Base-by-base conservation (phyloP, 176 grass and related monocot genomes). In the Secale cereale region DNA sequence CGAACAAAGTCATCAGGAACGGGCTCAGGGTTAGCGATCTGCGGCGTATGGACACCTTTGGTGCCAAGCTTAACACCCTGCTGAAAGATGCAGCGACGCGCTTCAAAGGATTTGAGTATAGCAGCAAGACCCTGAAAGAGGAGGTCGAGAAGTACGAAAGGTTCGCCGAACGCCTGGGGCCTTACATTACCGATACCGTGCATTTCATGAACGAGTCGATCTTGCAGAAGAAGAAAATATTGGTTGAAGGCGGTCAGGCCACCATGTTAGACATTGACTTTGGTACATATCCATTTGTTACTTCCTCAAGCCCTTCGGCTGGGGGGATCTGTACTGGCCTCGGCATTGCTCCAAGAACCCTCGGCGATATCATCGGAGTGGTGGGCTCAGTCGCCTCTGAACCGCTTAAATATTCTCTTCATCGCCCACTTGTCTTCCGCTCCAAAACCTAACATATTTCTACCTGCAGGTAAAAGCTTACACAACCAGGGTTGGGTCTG, bases 251-350 rank as follows among this genome's bases (percentile, higher is more conserved):
- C 70, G 93, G 96, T 85, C 93, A 98, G 81, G 96, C 96, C 63
- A 98, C 96, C 22, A 95, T 98, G 96, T 81, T 98, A 82, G 96
- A 98, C 76, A 90, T 98, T 88, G 96, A 98, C 86, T 98, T 98
- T 39, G 96, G 96, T 26, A 98, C 93, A 45, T 98, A 98, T 70
- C 96, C 93, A 4, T 98, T 94, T 83, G 96, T 98, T 33, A 98
- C 96, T 39, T 98, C 96, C 7, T 98, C 93, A 69, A 98, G 78
- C 85, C 96, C 96, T 29, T 95, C 96, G 15, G 89, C 96, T 67
- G 93, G 96, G 70, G 96, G 96, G 41, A 98, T 98, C 26, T 98
- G 96, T 66, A 98, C 91, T 6, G 96, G 96, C 8, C 89, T 98
- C 29, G 91, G 96, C 15, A 94, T 98, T 77, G 76, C 96, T 37